Evolutionary conservation across 2,329 filamentous ascomycete genomes (phyloP), one percentile per base, ranked within the genome.

Genomic region (Huntiella bhutanensis): DNA sequence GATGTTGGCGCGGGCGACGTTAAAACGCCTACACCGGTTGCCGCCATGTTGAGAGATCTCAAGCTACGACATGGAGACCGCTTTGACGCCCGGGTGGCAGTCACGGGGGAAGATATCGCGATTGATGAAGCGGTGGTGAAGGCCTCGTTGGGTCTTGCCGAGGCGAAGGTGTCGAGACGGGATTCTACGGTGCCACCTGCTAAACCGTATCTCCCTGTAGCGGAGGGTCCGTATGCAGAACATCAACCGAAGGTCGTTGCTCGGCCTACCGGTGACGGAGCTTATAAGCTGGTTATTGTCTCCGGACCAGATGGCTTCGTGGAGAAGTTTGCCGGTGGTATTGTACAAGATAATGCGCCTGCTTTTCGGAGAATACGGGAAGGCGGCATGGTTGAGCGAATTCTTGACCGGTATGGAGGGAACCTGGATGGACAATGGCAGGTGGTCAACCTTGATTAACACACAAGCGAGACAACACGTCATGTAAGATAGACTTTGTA

Each of bases 231-330:
- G 41, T 52, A 46, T 37, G 44, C 42, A 4, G 46, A 49, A 39
- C 39, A 41, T 34, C 46, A 48, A 15, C 49, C 46, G n/a, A 51
- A 51, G 42, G 43, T 51, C 6, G 43, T 48, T 1, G 34, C 46
- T 12, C 41, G 43, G 13, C 46, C 54, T 4, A 54, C 55, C 7
- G 47, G 8, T 36, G 44, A 8, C 55, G 61, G 1, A 68, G 72
- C 1, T 73, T 51, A 70, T 52, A 77, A 77, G 50, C 59, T 94
- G 15, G 65, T 95, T n/a, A 67, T 94, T 47, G 73, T 96, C 1
- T 93, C 86, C 1, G 91, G 91, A 0, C 88, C 91, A 0, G 84
- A 93, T 46, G 88, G 91, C 0, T 96, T 96, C 61, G 71, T 96
- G 35, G 71, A 73, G 38, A 72, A 80, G 52, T 83, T 82, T 62